Conservation (phyloP, 257 asterid genomes). For the Echites panduratus region DNA sequence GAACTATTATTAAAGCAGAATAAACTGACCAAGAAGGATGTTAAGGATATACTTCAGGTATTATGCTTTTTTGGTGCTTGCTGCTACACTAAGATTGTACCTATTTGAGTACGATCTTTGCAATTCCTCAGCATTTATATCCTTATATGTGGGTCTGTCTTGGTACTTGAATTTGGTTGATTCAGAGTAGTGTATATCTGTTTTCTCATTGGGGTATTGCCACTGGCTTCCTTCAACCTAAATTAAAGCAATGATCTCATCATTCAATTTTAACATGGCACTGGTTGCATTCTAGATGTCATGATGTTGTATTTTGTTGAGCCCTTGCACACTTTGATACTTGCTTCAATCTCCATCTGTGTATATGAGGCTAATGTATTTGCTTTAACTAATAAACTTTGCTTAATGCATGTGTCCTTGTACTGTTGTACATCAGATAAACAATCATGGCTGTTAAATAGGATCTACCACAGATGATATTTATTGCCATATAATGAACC, state of each 20-base stretch:
- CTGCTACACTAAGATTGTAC: background rate
- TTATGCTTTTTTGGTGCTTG: conserved; percentile 18
- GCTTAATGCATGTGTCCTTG: too few relatives aligned
- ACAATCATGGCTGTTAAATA: background rate
- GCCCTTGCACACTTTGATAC: background rate
- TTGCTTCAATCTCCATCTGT: background rate
- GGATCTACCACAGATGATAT: background rate
- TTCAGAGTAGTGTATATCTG: background rate
- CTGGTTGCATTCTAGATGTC: background rate
- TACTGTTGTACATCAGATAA: background rate
- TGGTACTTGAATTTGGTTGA: background rate
- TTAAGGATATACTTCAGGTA: conserved; percentile 84
- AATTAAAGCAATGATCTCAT: background rate
- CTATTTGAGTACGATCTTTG: background rate
- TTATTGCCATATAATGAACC: background rate
- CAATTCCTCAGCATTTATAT: background rate
- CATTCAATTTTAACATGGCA: background rate
- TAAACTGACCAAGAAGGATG: conserved; percentile 74
- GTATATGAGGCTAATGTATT: too few relatives aligned
- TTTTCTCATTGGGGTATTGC: background rate
- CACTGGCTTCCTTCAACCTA: background rate
- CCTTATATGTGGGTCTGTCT: background rate
- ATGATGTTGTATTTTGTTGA: background rate
- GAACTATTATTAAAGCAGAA: conserved; percentile 85
- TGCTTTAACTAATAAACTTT: too few relatives aligned